Conservation (phyloP, 2,329 filamentous ascomycete species). For the Penicillium janthinellum region DNA sequence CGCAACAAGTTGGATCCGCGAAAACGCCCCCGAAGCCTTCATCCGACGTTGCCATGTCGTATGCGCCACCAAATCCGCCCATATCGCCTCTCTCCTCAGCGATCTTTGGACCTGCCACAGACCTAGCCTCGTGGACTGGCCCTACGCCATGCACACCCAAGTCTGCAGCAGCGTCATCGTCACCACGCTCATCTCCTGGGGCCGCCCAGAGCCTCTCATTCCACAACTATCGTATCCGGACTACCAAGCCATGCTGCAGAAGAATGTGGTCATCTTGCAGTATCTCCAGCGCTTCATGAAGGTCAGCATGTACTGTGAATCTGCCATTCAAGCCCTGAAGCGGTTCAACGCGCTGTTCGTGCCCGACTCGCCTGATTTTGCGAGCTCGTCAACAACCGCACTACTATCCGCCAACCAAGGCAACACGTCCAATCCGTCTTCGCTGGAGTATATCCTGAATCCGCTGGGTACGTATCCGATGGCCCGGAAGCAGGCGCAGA, state of each 20-base stretch:
- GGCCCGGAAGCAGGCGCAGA: background rate
- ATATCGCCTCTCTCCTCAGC: background rate
- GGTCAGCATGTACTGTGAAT: conserved; percentile 1
- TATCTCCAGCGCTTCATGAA: conserved; percentile 2
- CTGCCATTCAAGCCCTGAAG: background rate
- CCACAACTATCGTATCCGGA: background rate
- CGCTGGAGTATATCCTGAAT: background rate
- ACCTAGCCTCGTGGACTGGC: background rate
- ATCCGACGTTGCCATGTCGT: background rate
- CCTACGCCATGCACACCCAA: conserved; percentile 1
- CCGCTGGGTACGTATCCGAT: background rate
- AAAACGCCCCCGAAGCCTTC: background rate
- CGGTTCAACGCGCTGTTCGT: conserved; percentile 1
- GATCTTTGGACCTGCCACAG: conserved; percentile 1
- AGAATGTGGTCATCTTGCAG: background rate
- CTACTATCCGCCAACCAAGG: background rate
- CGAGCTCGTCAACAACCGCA: background rate
- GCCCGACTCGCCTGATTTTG: background rate
- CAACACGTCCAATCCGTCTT: background rate
- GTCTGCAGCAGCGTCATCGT: conserved; percentile 1
- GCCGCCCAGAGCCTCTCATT: background rate
- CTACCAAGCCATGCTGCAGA: conserved; percentile 1
- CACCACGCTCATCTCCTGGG: background rate
- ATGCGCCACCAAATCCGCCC: conserved; percentile 1
- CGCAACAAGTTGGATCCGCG: conserved; percentile 1